Conservation (phyloP, 179 eudicot genomes). For the Carnegiea gigantea region DNA sequence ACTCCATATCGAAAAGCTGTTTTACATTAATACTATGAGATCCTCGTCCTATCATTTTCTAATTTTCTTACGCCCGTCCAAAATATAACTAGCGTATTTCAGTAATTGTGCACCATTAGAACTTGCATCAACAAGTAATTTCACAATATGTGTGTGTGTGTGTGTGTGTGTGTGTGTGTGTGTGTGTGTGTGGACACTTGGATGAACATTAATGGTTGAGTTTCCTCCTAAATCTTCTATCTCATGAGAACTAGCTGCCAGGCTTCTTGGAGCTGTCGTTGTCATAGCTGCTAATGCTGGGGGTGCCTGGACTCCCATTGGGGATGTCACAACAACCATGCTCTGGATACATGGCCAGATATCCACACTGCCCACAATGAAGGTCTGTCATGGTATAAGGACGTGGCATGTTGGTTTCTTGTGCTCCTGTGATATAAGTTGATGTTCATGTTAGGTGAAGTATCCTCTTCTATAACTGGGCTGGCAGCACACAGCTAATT, state of each 20-base stretch:
- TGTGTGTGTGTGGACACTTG: neutral
- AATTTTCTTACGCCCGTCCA: neutral
- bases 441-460: neutral
- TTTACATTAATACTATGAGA: neutral
- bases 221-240: slow-evolving; percentile 12
- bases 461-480: neutral
- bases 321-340: slow-evolving; percentile 98
- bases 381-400: slow-evolving; percentile 45
- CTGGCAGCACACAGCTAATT: neutral
- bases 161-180: neutral
- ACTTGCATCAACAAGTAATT: neutral
- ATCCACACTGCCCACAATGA: slow-evolving; percentile 83
- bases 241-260: slow-evolving; percentile 30
- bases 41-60: neutral
- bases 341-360: slow-evolving; percentile 98
- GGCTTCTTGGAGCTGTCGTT: slow-evolving; percentile 93
- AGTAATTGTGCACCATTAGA: neutral
- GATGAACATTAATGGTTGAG: neutral
- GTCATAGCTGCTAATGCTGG: slow-evolving; percentile 99
- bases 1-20: neutral
- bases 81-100: neutral
- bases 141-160: neutral
- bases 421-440: neutral
- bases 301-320: slow-evolving; percentile 99
- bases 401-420: neutral